Base-by-base conservation (phyloP, 2,329 filamentous ascomycete species). In the Fusarium sp. region DNA sequence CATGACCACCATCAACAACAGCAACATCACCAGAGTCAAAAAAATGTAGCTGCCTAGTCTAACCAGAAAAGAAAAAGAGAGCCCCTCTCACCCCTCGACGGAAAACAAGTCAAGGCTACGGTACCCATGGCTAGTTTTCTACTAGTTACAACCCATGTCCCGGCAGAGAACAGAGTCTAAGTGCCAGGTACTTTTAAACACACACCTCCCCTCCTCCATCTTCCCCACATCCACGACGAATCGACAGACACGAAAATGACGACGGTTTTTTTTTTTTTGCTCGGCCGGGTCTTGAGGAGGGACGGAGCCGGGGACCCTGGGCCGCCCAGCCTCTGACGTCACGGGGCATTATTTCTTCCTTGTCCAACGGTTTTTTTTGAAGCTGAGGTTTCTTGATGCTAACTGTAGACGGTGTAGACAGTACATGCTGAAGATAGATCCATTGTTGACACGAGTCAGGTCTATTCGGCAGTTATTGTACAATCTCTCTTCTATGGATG, bases 281-380 rank as follows among this genome's bases (percentile, higher is more conserved):
- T 74, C 76, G 76, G 75, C 76, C 76, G 73, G 76, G 68, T 72
- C 70, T 65, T 72, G 58, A 54, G 59, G 64, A 71, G 68, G n/a
- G 67, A 66, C 71, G 73, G 64, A 65, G 70, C 73, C 63, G 76
- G 73, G 71, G 66, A 76, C 71, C 76, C 73, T 72, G 75, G 72
- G 68, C 71, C 64, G 63, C 63, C 54, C 69, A 64, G 76, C 79
- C 77, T 71, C 73, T 77, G 78, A 81, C 79, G 79, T 81, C 79
- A 81, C 22, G 35, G 35, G 14, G 18, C 52, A 20, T 29, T 10
- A 9, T 10, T 31, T 31, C 18, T n/a, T 14, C 68, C 57, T 52
- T 71, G 56, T 63, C 27, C 66, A 73, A 73, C 71, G 70, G 35
- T 60, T 52, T 50, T 52, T 50, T 63, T 37, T 52, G 41, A 43